Evolutionary conservation across 225 moss, liverwort and hornwort genomes (phyloP), one percentile per base, ranked within the genome.

Genomic region (Thuidium tamariscinum): DNA sequence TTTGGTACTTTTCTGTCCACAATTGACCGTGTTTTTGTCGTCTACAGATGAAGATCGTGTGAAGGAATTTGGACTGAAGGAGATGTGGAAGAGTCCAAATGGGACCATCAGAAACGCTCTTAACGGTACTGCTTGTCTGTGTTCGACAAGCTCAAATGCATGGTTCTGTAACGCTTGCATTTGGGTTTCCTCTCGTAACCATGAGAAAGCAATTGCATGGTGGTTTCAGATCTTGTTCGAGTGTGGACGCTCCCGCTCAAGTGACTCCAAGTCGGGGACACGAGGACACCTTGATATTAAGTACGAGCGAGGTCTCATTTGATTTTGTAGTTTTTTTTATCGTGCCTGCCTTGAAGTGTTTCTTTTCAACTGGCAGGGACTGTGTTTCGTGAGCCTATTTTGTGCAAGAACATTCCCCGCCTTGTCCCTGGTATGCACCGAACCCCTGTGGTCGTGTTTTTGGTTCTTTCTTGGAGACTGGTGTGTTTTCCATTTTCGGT

Each of bases 61-160:
- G 83, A 93, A 93, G 88, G 98, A 99, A 81, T 99, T 95, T 52
- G 93, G 92, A 8, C 88, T 99, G 41, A 99, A 97, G 92, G 67
- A 90, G 74, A 99, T 99, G 98, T 99, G 97, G 97, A 97, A 82
- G 94, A 97, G 97, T 87, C 98, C 98, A 13, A 99, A 99, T 84
- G 98, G 98, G 87, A 99, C 98, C 13, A 99, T 99, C 80, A 92
- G 98, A 85, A 97, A 99, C 86, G 87, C 94, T 61, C 88, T 99
- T 30, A 92, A 99, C 82, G 94, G 96, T 94, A 91, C 65, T 27
- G 26, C 8, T 56, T 27, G 60, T 27, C 46, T 81, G 13, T 39
- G 51, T 72, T 62, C 64, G 29, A 21, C 70, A 34, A 5, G 21
- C 87, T 42, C 22, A 34, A 49, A 39, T 78, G 37, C 57, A 54